Evolutionary conservation across 2,329 filamentous ascomycete species (phyloP), one percentile per base, ranked within the genome.

Genomic region (Coleophoma crateriformis): DNA sequence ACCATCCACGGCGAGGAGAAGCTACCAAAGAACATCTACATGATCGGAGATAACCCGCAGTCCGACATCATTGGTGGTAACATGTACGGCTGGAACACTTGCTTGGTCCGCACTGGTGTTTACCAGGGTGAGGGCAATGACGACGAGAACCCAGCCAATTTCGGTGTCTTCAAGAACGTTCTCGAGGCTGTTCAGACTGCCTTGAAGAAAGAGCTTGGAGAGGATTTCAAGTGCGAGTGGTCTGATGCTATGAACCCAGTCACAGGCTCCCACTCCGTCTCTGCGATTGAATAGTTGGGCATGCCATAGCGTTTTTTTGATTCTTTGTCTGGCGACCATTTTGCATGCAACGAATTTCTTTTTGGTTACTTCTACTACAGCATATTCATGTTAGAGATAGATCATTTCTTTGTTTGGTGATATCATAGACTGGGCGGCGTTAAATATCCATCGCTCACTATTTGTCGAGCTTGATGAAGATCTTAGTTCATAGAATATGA

Each of bases 71-170:
- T 86, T 55, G 86, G 86, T 54, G 86, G 85, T 54, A 90, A 90
- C 76, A 86, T 84, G 78, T 88, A 90, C 68, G 84, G 84, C 52
- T 90, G 86, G 87, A 90, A 90, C 71, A 89, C 86, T 3, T 89
- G 86, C 63, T 70, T 90, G 48, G 86, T 90, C 50, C 81, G 85
- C 63, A 90, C 86, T 0, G 87, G 87, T 70, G 85, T 90, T 44
- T 89, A 86, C 78, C 84, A 88, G 71, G 86, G 86, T 54, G 84
- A 80, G 15, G 84, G 82, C 51, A 90, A 90, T 64, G 87, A 90
- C 63, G 77, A 84, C 67, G 75, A 88, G 70, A 90, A 88, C 70
- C 86, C 86, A 1, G 86, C 86, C 63, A 87, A 77, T 71, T 88
- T 89, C 62, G 86, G 86, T 56, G 85, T 90, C 38, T 90, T 90